Evolutionary conservation across 805 yeast genomes (phyloP).

Genomic region (Hemisphaericaspora nanyangensis): DNA sequence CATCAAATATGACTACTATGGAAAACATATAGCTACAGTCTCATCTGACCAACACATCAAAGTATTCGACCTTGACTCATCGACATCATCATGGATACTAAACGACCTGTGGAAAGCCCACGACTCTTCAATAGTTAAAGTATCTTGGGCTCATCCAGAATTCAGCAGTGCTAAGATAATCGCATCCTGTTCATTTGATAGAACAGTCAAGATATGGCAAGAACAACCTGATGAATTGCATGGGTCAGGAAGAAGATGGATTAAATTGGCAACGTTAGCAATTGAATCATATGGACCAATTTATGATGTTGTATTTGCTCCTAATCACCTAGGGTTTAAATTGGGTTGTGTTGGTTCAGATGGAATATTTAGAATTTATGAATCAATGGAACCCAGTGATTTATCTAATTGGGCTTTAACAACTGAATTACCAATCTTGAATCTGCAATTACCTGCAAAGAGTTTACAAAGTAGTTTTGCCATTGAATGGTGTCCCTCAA

Average conservation of each 20-base stretch:
- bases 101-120: slow-evolving; percentile 95
- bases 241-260: slow-evolving; percentile 84
- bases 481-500: slow-evolving; percentile 86
- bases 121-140: slow-evolving; percentile 76
- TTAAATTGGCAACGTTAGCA: slow-evolving; percentile 65
- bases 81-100: slow-evolving; percentile 71
- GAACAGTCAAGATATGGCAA: slow-evolving; percentile 88
- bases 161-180: slow-evolving; percentile 69
- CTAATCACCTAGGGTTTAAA: slow-evolving; percentile 74
- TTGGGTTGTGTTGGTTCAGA: slow-evolving; percentile 87
- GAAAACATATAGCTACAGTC: slow-evolving; percentile 88
- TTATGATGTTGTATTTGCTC: slow-evolving; percentile 87
- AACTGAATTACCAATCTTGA: slow-evolving; percentile 63
- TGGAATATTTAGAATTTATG: slow-evolving; percentile 80
- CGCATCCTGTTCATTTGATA: slow-evolving; percentile 86
- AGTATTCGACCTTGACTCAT: slow-evolving; percentile 72
- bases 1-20: slow-evolving; percentile 88
- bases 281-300: slow-evolving; percentile 82
- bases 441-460: slow-evolving; percentile 65
- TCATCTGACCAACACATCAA: slow-evolving; percentile 93
- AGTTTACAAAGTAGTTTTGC: slow-evolving; percentile 83
- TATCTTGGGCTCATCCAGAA: slow-evolving; percentile 94
- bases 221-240: slow-evolving; percentile 75
- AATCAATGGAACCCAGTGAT: slow-evolving; percentile 87
- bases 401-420: slow-evolving; percentile 76